Evolutionary conservation across 2,329 filamentous ascomycete genomes (phyloP).

Genomic region (Talaromyces sp.): DNA sequence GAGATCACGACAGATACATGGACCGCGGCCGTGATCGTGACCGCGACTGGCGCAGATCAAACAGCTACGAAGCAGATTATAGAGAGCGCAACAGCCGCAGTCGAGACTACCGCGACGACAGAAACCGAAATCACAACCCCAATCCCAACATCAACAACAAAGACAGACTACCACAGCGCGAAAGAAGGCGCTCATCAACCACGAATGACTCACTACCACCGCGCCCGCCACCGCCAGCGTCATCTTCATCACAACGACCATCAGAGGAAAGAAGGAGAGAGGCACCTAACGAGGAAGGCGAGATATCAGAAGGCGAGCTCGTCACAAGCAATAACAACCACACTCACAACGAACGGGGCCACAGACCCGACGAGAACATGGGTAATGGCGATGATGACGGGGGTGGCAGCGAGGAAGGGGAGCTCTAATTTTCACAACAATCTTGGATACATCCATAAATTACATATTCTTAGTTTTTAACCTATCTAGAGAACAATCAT

Average conservation of each 20-base stretch:
- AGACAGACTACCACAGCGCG: not conserved
- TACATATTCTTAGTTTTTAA: not conserved
- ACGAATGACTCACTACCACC: constrained; percentile 1
- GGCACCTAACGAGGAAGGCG: constrained; percentile 20
- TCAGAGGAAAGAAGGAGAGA: constrained; percentile 15
- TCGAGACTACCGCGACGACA: constrained; percentile 15
- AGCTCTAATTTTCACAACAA: constrained; percentile 27
- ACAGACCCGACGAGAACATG: not conserved
- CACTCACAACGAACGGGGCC: not conserved
- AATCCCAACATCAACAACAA: constrained; percentile 6
- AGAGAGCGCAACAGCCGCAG: constrained; percentile 11
- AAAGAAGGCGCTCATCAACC: constrained; percentile 8
- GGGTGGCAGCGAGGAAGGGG: constrained; percentile 46
- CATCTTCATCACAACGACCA: not conserved
- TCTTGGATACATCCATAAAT: not conserved
- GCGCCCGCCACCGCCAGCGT: not conserved
- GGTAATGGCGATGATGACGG: constrained; percentile 23
- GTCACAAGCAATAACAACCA: not conserved
- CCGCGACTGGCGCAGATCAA: constrained; percentile 14
- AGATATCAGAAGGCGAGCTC: constrained; percentile 19
- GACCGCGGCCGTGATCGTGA: not conserved
- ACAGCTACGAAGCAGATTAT: constrained; percentile 15
- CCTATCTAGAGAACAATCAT: not conserved
- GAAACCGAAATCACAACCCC: constrained; percentile 22
- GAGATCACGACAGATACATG: constrained; percentile 17